phyloP scores from a whole-genome alignment of 768 basidiomycete genomes.

The Sistotremastrum suecicum region DNA sequence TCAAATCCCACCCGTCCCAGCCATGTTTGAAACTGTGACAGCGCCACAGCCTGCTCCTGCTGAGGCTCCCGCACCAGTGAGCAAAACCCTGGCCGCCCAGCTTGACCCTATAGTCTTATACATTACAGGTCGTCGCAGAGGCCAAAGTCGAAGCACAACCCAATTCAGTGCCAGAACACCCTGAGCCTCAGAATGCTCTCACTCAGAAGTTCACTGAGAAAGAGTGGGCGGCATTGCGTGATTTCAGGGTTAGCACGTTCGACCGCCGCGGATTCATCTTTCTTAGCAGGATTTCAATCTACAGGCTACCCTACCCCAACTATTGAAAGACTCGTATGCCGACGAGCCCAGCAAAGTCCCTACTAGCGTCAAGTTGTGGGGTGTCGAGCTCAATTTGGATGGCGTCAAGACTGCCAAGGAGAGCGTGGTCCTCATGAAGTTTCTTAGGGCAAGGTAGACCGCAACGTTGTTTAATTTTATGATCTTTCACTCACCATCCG shows the following conservation, averaged over 20 bases:
- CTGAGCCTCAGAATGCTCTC: conserved; percentile 55
- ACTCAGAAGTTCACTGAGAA: conserved; percentile 53
- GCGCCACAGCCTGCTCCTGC: too few species aligned
- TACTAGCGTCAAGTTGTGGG: conserved; percentile 50
- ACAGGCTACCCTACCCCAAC: conserved; percentile 29
- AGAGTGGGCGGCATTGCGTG: conserved; percentile 61
- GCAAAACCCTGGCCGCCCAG: too few species aligned
- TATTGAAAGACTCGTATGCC: conserved; percentile 45
- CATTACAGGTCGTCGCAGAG: background rate
- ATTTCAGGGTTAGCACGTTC: conserved; percentile 40
- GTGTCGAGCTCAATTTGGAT: conserved; percentile 48
- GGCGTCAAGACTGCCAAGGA: conserved; percentile 44
- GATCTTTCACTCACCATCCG: background rate
- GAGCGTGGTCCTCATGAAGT: conserved; percentile 72
- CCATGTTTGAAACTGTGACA: too few species aligned
- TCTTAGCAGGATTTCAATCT: conserved; percentile 12
- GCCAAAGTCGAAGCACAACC: background rate
- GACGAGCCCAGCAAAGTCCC: conserved; percentile 38
- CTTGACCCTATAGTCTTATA: too few species aligned
- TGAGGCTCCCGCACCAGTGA: too few species aligned
- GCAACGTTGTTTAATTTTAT: background rate
- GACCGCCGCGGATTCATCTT: background rate
- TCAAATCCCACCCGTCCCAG: too few species aligned
- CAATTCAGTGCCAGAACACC: conserved; percentile 9
- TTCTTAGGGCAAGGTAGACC: conserved; percentile 54